Percentiles rank a stretch among this genome's conserved stretches.
phyloP scores from a whole-genome alignment of 2,329 filamentous ascomycete species.

The Colletotrichum karsti region DNA sequence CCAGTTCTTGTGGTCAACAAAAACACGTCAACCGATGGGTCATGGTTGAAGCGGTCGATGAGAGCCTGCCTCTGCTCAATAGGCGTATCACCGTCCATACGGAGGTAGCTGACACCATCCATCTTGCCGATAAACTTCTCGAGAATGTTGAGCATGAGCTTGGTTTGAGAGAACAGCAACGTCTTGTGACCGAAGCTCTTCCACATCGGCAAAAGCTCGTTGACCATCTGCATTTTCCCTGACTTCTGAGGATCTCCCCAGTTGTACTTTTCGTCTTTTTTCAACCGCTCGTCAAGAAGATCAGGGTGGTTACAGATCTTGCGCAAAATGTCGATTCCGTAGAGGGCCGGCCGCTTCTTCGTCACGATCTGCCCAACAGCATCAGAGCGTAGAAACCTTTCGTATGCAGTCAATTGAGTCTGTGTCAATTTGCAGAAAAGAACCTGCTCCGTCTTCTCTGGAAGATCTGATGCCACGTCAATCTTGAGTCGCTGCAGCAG shows the following conservation, averaged over 20 bases:
- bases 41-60: constrained; percentile 92
- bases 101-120: constrained; percentile 76
- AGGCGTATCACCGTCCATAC: constrained; percentile 93
- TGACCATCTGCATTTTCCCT: constrained; percentile 95
- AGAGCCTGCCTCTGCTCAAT: constrained; percentile 89
- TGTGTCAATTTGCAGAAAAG: constrained; percentile 92
- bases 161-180: constrained; percentile 89
- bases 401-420: constrained; percentile 81
- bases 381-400: constrained; percentile 81
- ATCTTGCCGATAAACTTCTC: constrained; percentile 79
- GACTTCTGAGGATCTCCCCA: constrained; percentile 85
- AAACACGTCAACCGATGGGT: constrained; percentile 84
- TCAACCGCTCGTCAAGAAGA: constrained; percentile 71
- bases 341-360: constrained; percentile 80
- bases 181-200: constrained; percentile 92
- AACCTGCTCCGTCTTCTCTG: constrained; percentile 95
- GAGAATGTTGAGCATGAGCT: constrained; percentile 94
- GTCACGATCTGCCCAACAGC: constrained; percentile 86
- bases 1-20: constrained; percentile 95
- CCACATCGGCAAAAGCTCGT: constrained; percentile 88
- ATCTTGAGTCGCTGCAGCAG: constrained; percentile 91
- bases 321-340: constrained; percentile 88
- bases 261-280: constrained; percentile 69
- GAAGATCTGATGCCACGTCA: constrained; percentile 92
- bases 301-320: constrained; percentile 99